Base-by-base conservation (phyloP, 352 stramenopile genomes). In the Pythium insidiosum region DNA sequence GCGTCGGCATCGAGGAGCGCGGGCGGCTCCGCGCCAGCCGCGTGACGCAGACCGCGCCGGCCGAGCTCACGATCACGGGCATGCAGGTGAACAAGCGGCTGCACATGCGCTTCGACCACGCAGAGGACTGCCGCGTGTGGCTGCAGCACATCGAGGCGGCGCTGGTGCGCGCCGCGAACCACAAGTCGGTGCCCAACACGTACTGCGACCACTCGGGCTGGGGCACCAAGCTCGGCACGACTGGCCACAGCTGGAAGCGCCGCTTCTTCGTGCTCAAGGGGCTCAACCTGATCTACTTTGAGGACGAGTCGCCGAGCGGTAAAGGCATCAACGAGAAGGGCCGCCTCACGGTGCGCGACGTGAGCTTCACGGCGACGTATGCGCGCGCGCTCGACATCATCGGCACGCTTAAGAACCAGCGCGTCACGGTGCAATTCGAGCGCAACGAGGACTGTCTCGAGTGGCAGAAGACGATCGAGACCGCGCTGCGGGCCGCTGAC, bases 201-300 rank as follows among this genome's bases (percentile, higher is more conserved):
- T 88, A 88, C 63, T 88, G 76, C 56, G 73, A 86, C 54, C 64
- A 93, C 50, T 60, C 64, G 9, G 78, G 81, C 20, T 93, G 81
- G 81, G 74, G 69, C 26, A 68, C 59, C 42, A 93, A 93, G 64
- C 71, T 90, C 45, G 81, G 80, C 38, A 70, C 67, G 43, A 85
- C 88, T 47, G 78, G 90, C 53, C 81, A 84, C 59, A 83, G 47
- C 39, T 90, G 81, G 81, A 93, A 93, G 50, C 68, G 68, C 42
- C 75, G 81, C 9, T 93, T 85, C 50, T 91, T 93, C 46, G 78
- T 90, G 36, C 66, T 93, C 26, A 84, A 87, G 38, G 78, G 63
- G 11, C 47, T 64, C 18, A 72, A 90, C 41, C 65, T 93, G 41
- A 72, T 87, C 39, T 93, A 93, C 53, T 93, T 86, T 43, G 63